Evolutionary conservation across 768 basidiomycete species (phyloP), one percentile per base, ranked within the genome.

Genomic region (Auriculariales sp.): DNA sequence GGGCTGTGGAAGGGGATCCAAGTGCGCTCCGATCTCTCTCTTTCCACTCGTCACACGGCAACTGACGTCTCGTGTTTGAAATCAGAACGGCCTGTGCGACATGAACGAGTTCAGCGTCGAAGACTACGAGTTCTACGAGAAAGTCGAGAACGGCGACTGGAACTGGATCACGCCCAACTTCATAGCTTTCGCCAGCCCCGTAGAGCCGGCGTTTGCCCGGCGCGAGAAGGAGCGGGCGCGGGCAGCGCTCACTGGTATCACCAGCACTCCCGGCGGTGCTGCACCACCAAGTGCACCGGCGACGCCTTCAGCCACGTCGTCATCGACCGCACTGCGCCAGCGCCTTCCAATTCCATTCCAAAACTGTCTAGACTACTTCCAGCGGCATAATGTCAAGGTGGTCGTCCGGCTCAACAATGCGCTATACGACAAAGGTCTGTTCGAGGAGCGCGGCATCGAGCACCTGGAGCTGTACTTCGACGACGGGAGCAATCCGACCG

Each of bases 401-500:
- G 92, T 99, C 42, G 81, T 99, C 50, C 84, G 95, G 51, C 67
- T 97, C 28, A 99, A 99, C 63, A 92, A 92, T 52, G 77, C 89
- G 56, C 71, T 98, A 17, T 99, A 93, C 64, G 91, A 94, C 63
- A 73, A 77, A 50, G 67, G 72, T 49, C 73, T 83, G 10, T 97
- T 95, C 67, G 61, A 81, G 58, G 85, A 88, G 57, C 79, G 77
- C 44, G 90, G 89, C 10, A 85, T 94, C 59, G 80, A 82, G 56
- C 89, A 95, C 61, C 72, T 83, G 66, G 91, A 94, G 56, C 74
- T 97, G 54, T 97, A 94, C 65, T 98, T 95, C 56, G 92, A 97
- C 64, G 95, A 99, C 62, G 95, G 95, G 19, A 95, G 92, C 22
- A 98, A 98, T 64, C 94, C 94, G 4, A 84, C 91, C 0, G 88